Percentiles rank a stretch among this genome's conserved stretches.
These are phyloP conservation scores for Fusarium lyarnte DNA, from an alignment of 2,329 filamentous ascomycete species.

Conservation along the genomic window DNA sequence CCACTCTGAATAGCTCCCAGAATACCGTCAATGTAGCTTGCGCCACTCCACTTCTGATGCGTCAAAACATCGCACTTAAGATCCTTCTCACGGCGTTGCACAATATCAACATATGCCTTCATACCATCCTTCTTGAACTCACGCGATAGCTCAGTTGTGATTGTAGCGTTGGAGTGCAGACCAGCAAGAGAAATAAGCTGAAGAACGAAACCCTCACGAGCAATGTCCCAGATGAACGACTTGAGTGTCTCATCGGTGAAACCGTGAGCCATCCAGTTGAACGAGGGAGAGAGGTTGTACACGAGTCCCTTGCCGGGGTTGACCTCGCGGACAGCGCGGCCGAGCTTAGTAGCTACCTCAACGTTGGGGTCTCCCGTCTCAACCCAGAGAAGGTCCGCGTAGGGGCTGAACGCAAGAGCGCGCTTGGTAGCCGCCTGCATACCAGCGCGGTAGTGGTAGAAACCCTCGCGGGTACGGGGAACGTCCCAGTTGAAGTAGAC, in stretches of 20 bases:
- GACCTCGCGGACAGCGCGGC: constrained; percentile 74
- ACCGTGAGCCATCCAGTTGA: constrained; percentile 98
- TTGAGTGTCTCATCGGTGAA: constrained; percentile 85
- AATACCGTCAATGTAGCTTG: constrained; percentile 84
- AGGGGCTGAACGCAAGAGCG: constrained; percentile 89
- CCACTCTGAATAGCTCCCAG: constrained; percentile 91
- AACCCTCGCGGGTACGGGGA: constrained; percentile 91
- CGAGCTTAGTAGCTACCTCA: constrained; percentile 77
- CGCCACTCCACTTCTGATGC: constrained; percentile 86
- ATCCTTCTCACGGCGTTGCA: constrained; percentile 91
- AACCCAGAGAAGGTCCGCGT: constrained; percentile 95
- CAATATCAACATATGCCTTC: constrained; percentile 95
- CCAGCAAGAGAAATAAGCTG: constrained; percentile 75
- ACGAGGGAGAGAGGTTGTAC: constrained; percentile 95
- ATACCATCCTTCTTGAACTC: constrained; percentile 92
- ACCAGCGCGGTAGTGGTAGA: constrained; percentile 88
- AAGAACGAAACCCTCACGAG: constrained; percentile 81
- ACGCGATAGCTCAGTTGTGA: constrained; percentile 77
- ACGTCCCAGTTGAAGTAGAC: constrained; percentile 91
- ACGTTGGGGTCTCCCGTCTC: constrained; percentile 93
- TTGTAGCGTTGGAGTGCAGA: constrained; percentile 71
- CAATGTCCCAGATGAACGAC: constrained; percentile 96
- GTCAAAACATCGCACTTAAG: constrained; percentile 91
- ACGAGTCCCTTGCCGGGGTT: constrained; percentile 88
- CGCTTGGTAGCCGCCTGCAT: constrained; percentile 91